Base-by-base conservation (phyloP, 805 yeast genomes). In the Naumovozyma castellii region DNA sequence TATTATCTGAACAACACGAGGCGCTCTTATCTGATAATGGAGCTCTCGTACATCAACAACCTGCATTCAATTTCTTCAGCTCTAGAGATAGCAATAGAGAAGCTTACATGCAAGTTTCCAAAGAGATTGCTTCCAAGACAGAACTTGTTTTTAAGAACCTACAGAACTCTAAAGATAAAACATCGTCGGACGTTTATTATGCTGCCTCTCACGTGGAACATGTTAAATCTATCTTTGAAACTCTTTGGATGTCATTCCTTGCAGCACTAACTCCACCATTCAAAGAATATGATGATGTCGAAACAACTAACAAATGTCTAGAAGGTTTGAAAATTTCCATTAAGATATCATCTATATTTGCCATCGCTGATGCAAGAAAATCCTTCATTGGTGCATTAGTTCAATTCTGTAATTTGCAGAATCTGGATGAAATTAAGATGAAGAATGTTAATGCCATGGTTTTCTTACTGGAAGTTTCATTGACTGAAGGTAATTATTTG, bases 191-290 rank as follows among this genome's bases (percentile, higher is more conserved):
- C 15, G 70, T 75, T 0, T 88, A 79, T 56, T 84, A 85, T 59
- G 76, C 80, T 15, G 97, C 97, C 0, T 75, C 87, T 2, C 90
- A 84, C 53, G 75, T 84, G 13, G 94, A 86, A 50, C 96, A 90
- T 57, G 95, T 90, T 13, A 81, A 75, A 56, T 88, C 97, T 1
- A 84, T 94, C 56, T 90, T 92, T 64, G 96, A 90, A 52, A 85
- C 85, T 14, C 66, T 84, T 34, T 92, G 99, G 99, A 88, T 94
- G 96, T 86, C 97, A 0, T 75, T 92, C 36, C 69, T 92, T 48
- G 97, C 97, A 5, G 97, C 94, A 0, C 69, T 92, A 37, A 87
- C 97, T 0, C 90, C 94, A 3, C 94, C 96, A 4, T 87, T 88
- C 67, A 86, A 82, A 56, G 96, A 86, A 40, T 79, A 81, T 46